Evolutionary conservation across 306 rosid species (phyloP).

Genomic region (Vigna unguiculata): DNA sequence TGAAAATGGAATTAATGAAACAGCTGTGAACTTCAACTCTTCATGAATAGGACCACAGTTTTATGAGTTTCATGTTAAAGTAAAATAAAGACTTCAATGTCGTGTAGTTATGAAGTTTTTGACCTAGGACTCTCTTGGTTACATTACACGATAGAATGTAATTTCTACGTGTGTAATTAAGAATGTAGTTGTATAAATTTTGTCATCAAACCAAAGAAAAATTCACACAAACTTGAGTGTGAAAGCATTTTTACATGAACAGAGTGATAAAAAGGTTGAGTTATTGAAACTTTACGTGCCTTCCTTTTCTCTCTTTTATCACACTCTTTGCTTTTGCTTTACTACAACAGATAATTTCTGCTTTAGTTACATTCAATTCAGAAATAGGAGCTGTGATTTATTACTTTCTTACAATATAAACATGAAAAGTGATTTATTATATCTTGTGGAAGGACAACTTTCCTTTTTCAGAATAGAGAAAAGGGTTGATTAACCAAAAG

Average conservation of each 20-base stretch:
- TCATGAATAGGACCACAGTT: too few species aligned
- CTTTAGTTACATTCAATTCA: constrained; percentile 1
- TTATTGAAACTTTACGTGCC: constrained; percentile 9
- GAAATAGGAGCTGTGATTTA: background rate
- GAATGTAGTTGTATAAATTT: background rate
- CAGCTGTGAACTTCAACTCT: too few species aligned
- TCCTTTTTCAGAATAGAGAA: background rate
- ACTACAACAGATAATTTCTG: background rate
- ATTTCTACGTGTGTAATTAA: too few species aligned
- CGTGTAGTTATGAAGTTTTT: too few species aligned
- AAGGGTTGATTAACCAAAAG: background rate
- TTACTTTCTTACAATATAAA: background rate
- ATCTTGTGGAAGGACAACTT: constrained; percentile 29
- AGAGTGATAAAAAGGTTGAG: background rate
- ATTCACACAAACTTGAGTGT: background rate
- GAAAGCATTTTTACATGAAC: constrained; percentile 5
- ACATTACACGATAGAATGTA: too few species aligned
- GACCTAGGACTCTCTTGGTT: too few species aligned
- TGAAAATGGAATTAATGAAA: too few species aligned
- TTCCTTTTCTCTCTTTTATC: constrained; percentile 18
- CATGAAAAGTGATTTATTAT: background rate
- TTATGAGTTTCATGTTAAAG: too few species aligned
- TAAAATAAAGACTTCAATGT: too few species aligned
- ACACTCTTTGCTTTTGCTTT: constrained; percentile 33
- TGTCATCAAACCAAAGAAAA: background rate